phyloP scores from a whole-genome alignment of 495 filamentous ascomycete species.

The Cenococcum geophilum region DNA sequence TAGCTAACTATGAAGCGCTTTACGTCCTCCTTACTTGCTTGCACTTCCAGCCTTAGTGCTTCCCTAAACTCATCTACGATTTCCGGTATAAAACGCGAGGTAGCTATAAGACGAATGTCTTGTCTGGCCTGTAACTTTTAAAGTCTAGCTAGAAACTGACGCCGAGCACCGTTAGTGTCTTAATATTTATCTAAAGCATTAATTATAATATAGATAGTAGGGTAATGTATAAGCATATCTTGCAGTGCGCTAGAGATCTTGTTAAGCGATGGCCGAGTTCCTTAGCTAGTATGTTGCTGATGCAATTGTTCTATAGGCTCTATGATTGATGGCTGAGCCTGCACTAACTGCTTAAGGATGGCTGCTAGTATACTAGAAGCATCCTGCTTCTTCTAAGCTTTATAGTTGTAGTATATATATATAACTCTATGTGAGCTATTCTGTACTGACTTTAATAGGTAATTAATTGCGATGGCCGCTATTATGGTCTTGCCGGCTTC shows the following conservation, averaged over 20 bases:
- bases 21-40: constrained; percentile 20
- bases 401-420: constrained; percentile 42
- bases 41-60: constrained; percentile 17
- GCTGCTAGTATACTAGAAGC: constrained; percentile 33
- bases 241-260: constrained; percentile 25
- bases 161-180: constrained; percentile 30
- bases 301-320: background rate
- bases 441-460: constrained; percentile 21
- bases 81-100: constrained; percentile 16
- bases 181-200: constrained; percentile 46
- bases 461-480: constrained; percentile 31
- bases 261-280: background rate
- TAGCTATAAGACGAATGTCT: constrained; percentile 25
- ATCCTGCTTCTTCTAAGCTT: constrained; percentile 36
- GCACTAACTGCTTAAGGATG: constrained; percentile 39
- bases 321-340: constrained; percentile 23
- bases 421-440: constrained; percentile 34
- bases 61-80: constrained; percentile 13
- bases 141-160: constrained; percentile 34
- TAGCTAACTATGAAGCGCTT: constrained; percentile 11
- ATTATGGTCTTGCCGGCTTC: constrained; percentile 29
- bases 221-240: constrained; percentile 25
- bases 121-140: constrained; percentile 30
- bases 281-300: background rate
- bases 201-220: constrained; percentile 41